Evolutionary conservation across 2,329 filamentous ascomycete genomes (phyloP).

Genomic region (Neonectria magnoliae): DNA sequence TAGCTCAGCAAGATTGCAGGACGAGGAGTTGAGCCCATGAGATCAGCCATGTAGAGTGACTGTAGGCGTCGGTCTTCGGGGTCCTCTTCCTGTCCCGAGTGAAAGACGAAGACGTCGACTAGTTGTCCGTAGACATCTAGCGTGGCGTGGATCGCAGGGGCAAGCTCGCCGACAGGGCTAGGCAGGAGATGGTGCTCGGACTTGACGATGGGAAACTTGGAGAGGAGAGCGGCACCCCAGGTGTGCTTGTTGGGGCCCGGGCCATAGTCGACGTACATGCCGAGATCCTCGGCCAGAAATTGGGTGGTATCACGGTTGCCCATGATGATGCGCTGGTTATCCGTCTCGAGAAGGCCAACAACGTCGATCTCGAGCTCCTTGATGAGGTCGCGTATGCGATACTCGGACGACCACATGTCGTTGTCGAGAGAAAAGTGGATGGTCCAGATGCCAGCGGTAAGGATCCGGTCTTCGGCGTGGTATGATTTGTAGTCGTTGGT

Average conservation of each 20-base stretch:
- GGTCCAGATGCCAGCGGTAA: slow-evolving; percentile 98
- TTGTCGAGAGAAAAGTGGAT: slow-evolving; percentile 98
- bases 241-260: slow-evolving; percentile 99
- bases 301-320: slow-evolving; percentile 97
- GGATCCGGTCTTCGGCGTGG: slow-evolving; percentile 84
- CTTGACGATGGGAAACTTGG: slow-evolving; percentile 97
- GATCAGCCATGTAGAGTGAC: slow-evolving; percentile 81
- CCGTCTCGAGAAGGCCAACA: slow-evolving; percentile 91
- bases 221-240: slow-evolving; percentile 91
- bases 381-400: slow-evolving; percentile 90
- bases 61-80: slow-evolving; percentile 90
- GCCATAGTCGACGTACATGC: slow-evolving; percentile 98
- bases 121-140: slow-evolving; percentile 90
- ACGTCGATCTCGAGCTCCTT: slow-evolving; percentile 97
- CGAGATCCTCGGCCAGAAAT: slow-evolving; percentile 92
- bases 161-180: slow-evolving; percentile 91
- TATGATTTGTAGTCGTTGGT: slow-evolving; percentile 92
- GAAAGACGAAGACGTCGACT: slow-evolving; percentile 96
- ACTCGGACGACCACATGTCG: slow-evolving; percentile 97
- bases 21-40: slow-evolving; percentile 85
- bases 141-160: slow-evolving; percentile 96
- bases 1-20: slow-evolving; percentile 90
- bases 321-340: slow-evolving; percentile 98
- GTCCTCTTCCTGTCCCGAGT: slow-evolving; percentile 98
- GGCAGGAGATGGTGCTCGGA: slow-evolving; percentile 96